Evolutionary conservation across 768 basidiomycete species (phyloP), one percentile per base, ranked within the genome.

Genomic region (Pleurotus tuoliensis): DNA sequence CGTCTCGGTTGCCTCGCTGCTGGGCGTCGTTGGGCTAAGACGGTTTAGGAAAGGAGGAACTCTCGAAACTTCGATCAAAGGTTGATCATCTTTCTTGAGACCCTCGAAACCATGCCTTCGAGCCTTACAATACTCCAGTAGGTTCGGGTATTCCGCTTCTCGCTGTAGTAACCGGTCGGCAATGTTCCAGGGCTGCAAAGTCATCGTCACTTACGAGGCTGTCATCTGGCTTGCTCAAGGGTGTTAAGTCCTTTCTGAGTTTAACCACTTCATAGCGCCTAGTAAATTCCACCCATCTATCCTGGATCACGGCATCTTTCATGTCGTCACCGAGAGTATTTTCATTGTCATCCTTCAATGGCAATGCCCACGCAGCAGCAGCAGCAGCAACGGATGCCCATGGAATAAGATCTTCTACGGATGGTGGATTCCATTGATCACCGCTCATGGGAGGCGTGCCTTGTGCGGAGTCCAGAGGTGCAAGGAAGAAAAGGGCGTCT

Each of bases 211-310:
- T 61, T 69, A 90, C 88, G 30, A 76, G 71, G 57, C 83, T 83
- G 64, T 87, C 87, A 20, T 68, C 71, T 7, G 86, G 86, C 63
- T 84, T 85, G 68, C 87, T 88, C 58, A 87, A 67, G 25, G 92
- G 92, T 13, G 79, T 85, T 62, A 94, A 65, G 67, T 94, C 92
- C 18, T 63, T 71, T 50, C 90, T 75, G 30, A 92, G 67, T 43
- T 67, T 70, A 24, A 81, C 65, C 16, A 79, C 80, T 62, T 77
- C 79, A 65, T 87, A 92, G 45, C 90, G 78, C 58, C 86, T 75
- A 2, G 89, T 90, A 63, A 86, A 89, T 64, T 90, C 89, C n/a
- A 82, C 81, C 71, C 76, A 77, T 57, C 90, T 77, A 62, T 93
- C 91, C 68, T 91, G 88, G 34, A 94, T 73, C 18, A 94, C 72